phyloP scores from a whole-genome alignment of 257 asterid genomes.

The Solanum gracilifrons region DNA sequence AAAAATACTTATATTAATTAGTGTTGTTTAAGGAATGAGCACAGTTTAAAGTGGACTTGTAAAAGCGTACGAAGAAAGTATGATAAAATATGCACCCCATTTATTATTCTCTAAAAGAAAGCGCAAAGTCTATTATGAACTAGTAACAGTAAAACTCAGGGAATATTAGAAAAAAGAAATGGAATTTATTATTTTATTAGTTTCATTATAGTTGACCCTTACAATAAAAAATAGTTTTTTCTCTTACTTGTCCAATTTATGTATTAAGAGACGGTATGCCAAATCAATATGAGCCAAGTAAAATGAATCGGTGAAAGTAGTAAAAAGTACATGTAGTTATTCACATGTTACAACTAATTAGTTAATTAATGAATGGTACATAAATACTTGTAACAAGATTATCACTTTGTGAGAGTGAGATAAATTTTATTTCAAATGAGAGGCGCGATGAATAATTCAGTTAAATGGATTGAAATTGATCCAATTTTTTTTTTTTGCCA shows the following conservation, averaged over 20 bases:
- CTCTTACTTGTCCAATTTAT: neutral
- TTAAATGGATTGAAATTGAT: neutral
- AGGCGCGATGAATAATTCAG: neutral
- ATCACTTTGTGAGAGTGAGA: neutral
- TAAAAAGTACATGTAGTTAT: neutral
- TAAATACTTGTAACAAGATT: neutral
- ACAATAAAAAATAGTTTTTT: neutral
- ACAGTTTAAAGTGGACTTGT: neutral
- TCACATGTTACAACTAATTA: neutral
- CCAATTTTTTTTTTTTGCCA: neutral
- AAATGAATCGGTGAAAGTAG: neutral
- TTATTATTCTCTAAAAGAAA: neutral
- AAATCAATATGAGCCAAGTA: neutral
- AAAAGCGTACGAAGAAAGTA: neutral
- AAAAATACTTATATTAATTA: neutral
- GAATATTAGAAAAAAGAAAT: neutral
- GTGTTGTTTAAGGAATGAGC: neutral
- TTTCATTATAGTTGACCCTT: neutral
- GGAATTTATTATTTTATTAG: neutral
- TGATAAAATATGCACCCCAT: neutral
- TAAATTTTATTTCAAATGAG: neutral
- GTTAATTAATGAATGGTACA: neutral
- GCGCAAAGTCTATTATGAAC: neutral
- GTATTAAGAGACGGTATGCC: fast-evolving
- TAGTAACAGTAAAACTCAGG: neutral